Evolutionary conservation across 176 grass and related monocot genomes (phyloP).

Genomic region (Saccharum spontaneum): DNA sequence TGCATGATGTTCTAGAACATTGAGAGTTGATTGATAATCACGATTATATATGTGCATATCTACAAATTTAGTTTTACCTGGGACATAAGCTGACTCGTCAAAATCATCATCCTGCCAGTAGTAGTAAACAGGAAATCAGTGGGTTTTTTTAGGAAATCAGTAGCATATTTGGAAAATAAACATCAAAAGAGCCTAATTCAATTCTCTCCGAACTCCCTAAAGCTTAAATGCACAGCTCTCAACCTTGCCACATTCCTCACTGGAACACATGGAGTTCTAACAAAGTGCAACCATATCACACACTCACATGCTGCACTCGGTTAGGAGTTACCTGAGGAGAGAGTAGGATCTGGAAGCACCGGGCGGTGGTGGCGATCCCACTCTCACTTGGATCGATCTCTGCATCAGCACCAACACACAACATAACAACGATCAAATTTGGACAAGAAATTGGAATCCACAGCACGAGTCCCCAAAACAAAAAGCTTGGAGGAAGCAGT

Average conservation of each 20-base stretch:
- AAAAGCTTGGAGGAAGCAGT: not conserved
- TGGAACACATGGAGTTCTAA: conserved; percentile 8
- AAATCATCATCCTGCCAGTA: conserved; percentile 74
- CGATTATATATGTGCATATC: not conserved
- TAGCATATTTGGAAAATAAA: not conserved
- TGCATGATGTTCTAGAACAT: not conserved
- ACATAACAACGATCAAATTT: conserved; percentile 1
- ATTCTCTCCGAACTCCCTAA: not conserved
- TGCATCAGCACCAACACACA: conserved; percentile 25
- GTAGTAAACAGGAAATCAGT: not conserved
- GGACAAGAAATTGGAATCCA: not conserved
- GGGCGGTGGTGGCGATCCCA: conserved; percentile 61
- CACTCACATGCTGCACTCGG: not conserved
- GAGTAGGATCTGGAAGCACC: conserved; percentile 85
- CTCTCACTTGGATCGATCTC: conserved; percentile 90
- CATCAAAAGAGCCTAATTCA: conserved; percentile 6
- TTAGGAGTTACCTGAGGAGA: conserved; percentile 64
- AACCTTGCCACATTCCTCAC: not conserved
- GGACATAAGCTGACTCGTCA: conserved; percentile 65
- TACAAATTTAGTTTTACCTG: conserved; percentile 55
- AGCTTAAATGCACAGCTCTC: not conserved
- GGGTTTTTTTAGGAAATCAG: not conserved
- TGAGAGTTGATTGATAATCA: not conserved
- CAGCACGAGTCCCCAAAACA: not conserved
- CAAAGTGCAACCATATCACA: not conserved